Conservation (phyloP, 1,284 basidiomycete species). For the Apiotrichum laibachii region DNA sequence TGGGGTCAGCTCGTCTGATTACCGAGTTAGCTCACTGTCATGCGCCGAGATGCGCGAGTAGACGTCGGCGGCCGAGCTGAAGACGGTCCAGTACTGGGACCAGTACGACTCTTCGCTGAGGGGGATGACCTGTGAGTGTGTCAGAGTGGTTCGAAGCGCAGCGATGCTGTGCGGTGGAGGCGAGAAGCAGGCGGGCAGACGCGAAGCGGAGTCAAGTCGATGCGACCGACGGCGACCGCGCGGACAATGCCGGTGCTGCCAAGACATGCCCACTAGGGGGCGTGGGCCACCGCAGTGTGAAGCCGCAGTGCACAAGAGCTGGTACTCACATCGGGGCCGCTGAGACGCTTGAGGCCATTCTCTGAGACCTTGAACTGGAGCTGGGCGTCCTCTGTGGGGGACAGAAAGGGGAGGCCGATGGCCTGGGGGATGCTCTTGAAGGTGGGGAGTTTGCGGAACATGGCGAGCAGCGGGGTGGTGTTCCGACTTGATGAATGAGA, state of each 20-base stretch:
- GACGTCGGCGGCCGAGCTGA: slow-evolving; percentile 82
- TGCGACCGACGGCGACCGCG: too few relatives aligned
- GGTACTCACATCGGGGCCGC: slow-evolving; percentile 63
- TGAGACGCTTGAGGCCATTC: slow-evolving; percentile 70
- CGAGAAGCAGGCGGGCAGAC: too few relatives aligned
- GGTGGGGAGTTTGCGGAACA: slow-evolving; percentile 42
- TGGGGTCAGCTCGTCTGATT: slow-evolving; percentile 42
- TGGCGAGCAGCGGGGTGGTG: slow-evolving; percentile 6
- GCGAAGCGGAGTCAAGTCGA: too few relatives aligned
- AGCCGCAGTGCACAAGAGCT: not conserved
- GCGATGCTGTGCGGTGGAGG: too few relatives aligned
- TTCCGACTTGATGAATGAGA: not conserved
- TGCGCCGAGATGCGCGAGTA: slow-evolving; percentile 80
- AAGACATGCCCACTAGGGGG: too few relatives aligned
- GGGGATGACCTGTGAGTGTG: slow-evolving; percentile 62
- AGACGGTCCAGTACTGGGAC: slow-evolving; percentile 79
- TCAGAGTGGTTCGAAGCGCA: not conserved
- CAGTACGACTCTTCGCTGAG: slow-evolving; percentile 69
- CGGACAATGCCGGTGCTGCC: not conserved
- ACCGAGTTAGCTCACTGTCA: slow-evolving; percentile 63
- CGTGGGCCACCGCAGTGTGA: not conserved
- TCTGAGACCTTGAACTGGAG: slow-evolving; percentile 78
- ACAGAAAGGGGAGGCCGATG: slow-evolving; percentile 51
- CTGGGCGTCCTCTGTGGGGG: slow-evolving; percentile 73
- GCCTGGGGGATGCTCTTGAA: slow-evolving; percentile 49